Evolutionary conservation across 75 land plant genomes (phyloP), one percentile per base, ranked within the genome.

Genomic region (Adiantum capillusveneris): DNA sequence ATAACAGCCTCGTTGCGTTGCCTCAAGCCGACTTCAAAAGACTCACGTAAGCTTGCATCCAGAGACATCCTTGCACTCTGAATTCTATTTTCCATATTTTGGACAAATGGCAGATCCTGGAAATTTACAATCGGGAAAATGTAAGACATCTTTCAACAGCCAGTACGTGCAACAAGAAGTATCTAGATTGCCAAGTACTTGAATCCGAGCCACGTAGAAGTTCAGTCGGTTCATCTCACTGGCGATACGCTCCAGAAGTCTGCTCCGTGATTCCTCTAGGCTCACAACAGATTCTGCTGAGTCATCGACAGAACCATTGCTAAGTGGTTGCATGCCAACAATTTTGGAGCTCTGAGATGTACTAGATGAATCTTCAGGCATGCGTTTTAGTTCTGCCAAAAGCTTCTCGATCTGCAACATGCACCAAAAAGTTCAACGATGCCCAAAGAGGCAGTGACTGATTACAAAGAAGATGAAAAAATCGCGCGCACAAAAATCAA

Each of bases 211-310:
- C 56, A 86, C 75, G 57, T 84, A 84, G 60, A 90, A 95, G 55
- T 95, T 95, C 49, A 95, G 58, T 24, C 99, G 79, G 69, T 95
- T 95, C 96, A 95, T 95, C 65, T 95, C 99, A 75, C 99, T 90
- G 18, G 99, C 91, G 64, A 95, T 95, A 62, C 99, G 78, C 59
- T 95, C 99, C 68, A 95, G 73, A 42, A 95, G 77, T 73, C 88
- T 84, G 69, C 99, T 95, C 53, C 89, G 99, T n/a, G 91, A 72
- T 49, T 81, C 96, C 52, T 93, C 76, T 13, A 77, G 39, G 53
- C 60, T 85, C 41, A 77, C 80, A 42, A 79, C 85, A 63, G 70
- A 82, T 30, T 86, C 98, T 25, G 58, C 59, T 19, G 68, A 73
- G 57, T 75, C 90, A 6, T 53, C 66, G 2, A 64, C 42, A 18